Percentiles rank a stretch among this genome's conserved stretches.
Conservation (phyloP, 768 basidiomycete species). For the Agrocybe chaxingu region DNA sequence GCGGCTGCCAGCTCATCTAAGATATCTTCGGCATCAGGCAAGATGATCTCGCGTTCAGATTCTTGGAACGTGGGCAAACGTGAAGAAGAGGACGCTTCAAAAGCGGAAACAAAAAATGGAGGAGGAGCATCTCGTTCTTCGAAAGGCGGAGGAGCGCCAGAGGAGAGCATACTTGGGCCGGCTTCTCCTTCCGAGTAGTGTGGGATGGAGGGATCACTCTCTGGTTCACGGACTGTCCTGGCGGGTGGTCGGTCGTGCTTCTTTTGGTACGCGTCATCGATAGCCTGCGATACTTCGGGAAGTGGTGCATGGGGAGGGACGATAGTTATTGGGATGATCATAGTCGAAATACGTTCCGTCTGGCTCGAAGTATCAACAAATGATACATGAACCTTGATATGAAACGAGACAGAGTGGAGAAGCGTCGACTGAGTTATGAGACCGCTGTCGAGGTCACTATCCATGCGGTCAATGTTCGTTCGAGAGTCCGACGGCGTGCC, state of each 20-base stretch:
- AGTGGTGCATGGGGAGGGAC: conserved; percentile 77
- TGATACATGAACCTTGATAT: conserved; percentile 67
- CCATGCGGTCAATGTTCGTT: conserved; percentile 42
- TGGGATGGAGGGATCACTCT: conserved; percentile 56
- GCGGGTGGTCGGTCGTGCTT: conserved; percentile 82
- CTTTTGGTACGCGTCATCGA: conserved; percentile 79
- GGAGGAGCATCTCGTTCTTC: conserved; percentile 83
- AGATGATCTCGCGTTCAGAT: conserved; percentile 72
- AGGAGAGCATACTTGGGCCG: conserved; percentile 68
- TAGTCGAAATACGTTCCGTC: conserved; percentile 62
- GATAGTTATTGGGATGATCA: conserved; percentile 68
- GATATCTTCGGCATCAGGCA: conserved; percentile 46
- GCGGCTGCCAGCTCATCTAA: conserved; percentile 28
- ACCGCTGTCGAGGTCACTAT: conserved; percentile 63
- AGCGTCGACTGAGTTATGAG: conserved; percentile 80
- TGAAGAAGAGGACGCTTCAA: conserved; percentile 56
- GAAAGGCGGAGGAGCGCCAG: conserved; percentile 76
- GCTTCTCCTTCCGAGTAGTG: conserved; percentile 70
- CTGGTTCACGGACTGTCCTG: conserved; percentile 68
- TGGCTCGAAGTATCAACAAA: conserved; percentile 71
- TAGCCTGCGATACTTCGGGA: conserved; percentile 68
- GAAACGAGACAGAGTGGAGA: conserved; percentile 80
- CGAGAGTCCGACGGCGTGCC: conserved; percentile 47
- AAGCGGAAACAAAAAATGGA: conserved; percentile 58
- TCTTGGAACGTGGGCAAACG: conserved; percentile 74